Base-by-base conservation (phyloP, 805 yeast genomes). In the Starmerella lactis-condensi region DNA sequence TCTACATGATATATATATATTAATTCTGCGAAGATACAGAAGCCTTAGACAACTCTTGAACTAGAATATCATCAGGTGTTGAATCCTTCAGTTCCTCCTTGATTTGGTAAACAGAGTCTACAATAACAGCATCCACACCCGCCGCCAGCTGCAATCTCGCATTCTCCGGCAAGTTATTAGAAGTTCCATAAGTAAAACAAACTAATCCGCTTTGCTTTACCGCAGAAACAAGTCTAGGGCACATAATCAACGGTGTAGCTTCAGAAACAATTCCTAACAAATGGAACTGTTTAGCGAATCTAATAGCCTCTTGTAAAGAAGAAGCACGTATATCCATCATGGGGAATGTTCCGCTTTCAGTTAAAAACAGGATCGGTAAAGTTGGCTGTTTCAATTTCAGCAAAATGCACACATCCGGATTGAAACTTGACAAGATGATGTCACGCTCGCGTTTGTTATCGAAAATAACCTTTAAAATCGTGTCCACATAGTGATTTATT, bases 91-190 rank as follows among this genome's bases (percentile, higher is more conserved):
- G 61, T 6, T 78, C 93, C 44, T 75, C 75, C 48, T 93, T 64
- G n/a, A 83, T 91, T 0, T 93, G 94, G 46, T 83, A 61, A 2
- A 85, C 96, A 33, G 79, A 73, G 54, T 85, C 96, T 3, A 79
- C 95, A 55, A 85, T 85, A n/a, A 85, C 95, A 0, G 98, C 98
- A 60, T 85, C 96, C 9, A 85, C 93, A 6, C 96, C 96, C 3
- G 91, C 83, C 40, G 69, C 71, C 74, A 85, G 74, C 53, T 85
- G 94, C 35, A 76, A 58, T 42, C 70, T 72, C 18, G 92, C 82
- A 38, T 72, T 71, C 35, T 69, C 81, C 0, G 95, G 93, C 22
- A 69, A 71, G 46, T 85, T 85, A 52, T 85, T 85, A 49, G 66
- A 63, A 1, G 67, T 64, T 18, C 96, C 96, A 45, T 85, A 85